These are phyloP conservation scores for Solanum acaule DNA, from an alignment of 257 asterid species.

Conservation along the genomic window DNA sequence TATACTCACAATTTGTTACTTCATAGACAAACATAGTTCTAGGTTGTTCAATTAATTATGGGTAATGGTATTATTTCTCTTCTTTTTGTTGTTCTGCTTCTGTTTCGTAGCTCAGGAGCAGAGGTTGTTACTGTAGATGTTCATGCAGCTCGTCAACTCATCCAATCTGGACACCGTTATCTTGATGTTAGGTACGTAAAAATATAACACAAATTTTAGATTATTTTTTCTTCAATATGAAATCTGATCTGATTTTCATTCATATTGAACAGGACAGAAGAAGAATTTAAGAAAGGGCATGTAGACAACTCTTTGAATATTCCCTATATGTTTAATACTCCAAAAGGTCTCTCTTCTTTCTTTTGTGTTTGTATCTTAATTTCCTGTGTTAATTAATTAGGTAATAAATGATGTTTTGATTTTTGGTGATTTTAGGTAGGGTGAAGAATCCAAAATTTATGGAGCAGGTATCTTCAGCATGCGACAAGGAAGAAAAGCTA, in stretches of 20 bases:
- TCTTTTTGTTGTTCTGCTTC: neutral
- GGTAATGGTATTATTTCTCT: neutral
- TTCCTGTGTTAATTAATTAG: neutral
- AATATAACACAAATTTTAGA: no score
- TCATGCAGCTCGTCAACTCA: constrained; percentile 46
- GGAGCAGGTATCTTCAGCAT: constrained; percentile 44
- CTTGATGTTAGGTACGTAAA: constrained; percentile 87
- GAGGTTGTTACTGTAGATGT: constrained; percentile 55
- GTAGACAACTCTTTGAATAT: constrained; percentile 52
- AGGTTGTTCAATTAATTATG: neutral
- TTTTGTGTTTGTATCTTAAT: neutral
- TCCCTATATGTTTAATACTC: constrained; percentile 67
- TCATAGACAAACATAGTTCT: neutral
- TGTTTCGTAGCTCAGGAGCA: constrained; percentile 25
- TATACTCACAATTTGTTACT: neutral
- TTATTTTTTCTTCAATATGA: neutral
- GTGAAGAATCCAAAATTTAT: constrained; percentile 66
- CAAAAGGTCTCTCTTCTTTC: constrained; percentile 34
- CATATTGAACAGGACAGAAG: constrained; percentile 53
- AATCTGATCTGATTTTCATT: neutral
- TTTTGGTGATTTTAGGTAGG: constrained; percentile 36
- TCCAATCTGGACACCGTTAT: constrained; percentile 37
- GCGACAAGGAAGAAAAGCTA: constrained; percentile 45
- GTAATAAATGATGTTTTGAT: neutral
- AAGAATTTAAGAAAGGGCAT: constrained; percentile 78